Evolutionary conservation across 768 basidiomycete species (phyloP), one percentile per base, ranked within the genome.

Genomic region (Pisolithus tinctorius): DNA sequence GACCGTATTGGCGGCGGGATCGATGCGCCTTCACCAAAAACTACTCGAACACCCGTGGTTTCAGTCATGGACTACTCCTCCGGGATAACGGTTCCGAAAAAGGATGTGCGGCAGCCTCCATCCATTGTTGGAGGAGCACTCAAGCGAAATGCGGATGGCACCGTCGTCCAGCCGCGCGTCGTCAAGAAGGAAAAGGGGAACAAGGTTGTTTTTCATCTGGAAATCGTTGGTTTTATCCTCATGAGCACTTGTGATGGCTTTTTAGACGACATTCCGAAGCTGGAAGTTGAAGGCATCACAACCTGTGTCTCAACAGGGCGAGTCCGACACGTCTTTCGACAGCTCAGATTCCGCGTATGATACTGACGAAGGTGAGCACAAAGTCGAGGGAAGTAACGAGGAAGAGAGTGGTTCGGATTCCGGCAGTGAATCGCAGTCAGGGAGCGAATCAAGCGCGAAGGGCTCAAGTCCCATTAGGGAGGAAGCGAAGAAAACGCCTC

Each of bases 341-440:
- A 90, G 84, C 60, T 90, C 87, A 8, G 84, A 88, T 64, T 87
- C 85, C 31, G 82, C 74, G n/a, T 74, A 82, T 56, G 86, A 86
- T 55, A 64, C 72, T 8, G 64, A 61, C 25, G 63, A 64, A 8
- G 66, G 64, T 10, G 64, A 61, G 30, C 46, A 49, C 25, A 30
- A 36, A 25, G 40, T 20, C 25, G 25, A 17, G 40, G 40, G 25
- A 4, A 13, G 4, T 13, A n/a, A 9, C 40, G 40, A 17, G 17
- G 45, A 36, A 36, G 31, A 36, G n/a, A 26, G 17, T 4, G 58
- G 50, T 23, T 23, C 45, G 17, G 60, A 39, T 29, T 16, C 25
- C 11, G 38, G 31, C 20, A 53, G 50, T 10, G 57, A 17, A 23
- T 55, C 49, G 0, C 46, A 59, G 25, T 67, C 61, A 26, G 60